A percentile compares a stretch with the other conserved stretches of the same genome.
phyloP scores from a whole-genome alignment of 2,329 filamentous ascomycete species.

The Orbilia brochopaga region DNA sequence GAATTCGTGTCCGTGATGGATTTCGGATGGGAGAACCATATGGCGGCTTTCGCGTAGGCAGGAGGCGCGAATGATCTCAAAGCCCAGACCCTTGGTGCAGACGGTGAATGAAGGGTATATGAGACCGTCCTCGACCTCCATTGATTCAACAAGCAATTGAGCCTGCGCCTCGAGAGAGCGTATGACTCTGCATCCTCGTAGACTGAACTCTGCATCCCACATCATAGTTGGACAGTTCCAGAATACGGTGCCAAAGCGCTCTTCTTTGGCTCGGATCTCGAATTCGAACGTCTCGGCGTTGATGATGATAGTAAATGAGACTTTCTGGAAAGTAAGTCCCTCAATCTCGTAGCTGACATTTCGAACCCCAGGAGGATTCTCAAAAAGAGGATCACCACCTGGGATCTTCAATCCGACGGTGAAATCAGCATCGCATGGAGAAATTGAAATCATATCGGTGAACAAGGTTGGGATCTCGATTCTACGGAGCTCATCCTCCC shows the following conservation, averaged over 20 bases:
- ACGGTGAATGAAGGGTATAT: constrained; percentile 23
- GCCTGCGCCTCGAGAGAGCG: constrained; percentile 23
- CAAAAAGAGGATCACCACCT: constrained; percentile 58
- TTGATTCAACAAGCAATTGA: constrained; percentile 26
- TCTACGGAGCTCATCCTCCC: constrained; percentile 28
- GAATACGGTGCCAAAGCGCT: constrained; percentile 51
- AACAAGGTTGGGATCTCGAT: constrained; percentile 35
- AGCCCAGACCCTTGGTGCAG: constrained; percentile 14
- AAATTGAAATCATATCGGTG: constrained; percentile 40
- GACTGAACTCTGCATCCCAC: constrained; percentile 47
- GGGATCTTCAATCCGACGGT: constrained; percentile 45
- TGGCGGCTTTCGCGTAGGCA: constrained; percentile 36
- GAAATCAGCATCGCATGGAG: constrained; percentile 49
- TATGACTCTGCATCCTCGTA: constrained; percentile 23
- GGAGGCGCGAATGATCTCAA: constrained; percentile 20
- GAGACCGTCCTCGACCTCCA: constrained; percentile 25
- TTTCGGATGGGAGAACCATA: constrained; percentile 35
- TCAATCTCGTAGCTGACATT: constrained; percentile 42
- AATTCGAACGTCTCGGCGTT: constrained; percentile 53
- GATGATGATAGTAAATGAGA: constrained; percentile 37
- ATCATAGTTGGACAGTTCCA: constrained; percentile 51
- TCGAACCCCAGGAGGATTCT: constrained; percentile 29
- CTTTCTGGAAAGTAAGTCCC: constrained; percentile 39
- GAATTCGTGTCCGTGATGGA: constrained; percentile 43
- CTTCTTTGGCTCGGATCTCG: constrained; percentile 47